A percentile compares a stretch with the other conserved stretches of the same genome.
Evolutionary conservation across 1,139 yeast genomes (phyloP).

Genomic region (Debaryomycetaceae sp.): DNA sequence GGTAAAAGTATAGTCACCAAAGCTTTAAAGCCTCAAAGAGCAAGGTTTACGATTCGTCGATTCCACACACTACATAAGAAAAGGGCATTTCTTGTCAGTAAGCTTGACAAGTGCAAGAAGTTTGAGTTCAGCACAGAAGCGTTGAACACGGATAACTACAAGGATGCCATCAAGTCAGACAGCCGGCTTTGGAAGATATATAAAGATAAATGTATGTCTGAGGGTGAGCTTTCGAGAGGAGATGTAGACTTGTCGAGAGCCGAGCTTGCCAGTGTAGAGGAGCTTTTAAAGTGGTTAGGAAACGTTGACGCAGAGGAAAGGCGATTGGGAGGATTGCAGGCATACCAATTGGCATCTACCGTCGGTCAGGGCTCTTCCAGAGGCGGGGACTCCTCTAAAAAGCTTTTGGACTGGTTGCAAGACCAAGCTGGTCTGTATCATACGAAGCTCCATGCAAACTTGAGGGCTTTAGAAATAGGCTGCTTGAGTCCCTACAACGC

Average conservation of each 20-base stretch:
- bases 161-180: constrained; percentile 6
- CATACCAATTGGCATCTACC: constrained; percentile 84
- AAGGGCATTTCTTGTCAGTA: constrained; percentile 33
- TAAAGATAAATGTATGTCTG: constrained; percentile 2
- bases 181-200: constrained; percentile 2
- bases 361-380: constrained; percentile 73
- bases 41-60: constrained; percentile 64
- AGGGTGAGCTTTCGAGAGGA: constrained; percentile 8
- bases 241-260: constrained; percentile 17
- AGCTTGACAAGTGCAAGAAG: constrained; percentile 10
- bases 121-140: constrained; percentile 14
- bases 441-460: constrained; percentile 12
- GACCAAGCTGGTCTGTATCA: constrained; percentile 4
- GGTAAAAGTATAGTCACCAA: constrained; percentile 18
- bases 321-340: constrained; percentile 63
- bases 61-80: constrained; percentile 62
- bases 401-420: constrained; percentile 65
- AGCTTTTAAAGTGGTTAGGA: constrained; percentile 35
- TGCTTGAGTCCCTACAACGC: constrained; percentile 65
- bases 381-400: constrained; percentile 89
- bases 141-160: constrained; percentile 25
- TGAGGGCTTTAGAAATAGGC: constrained; percentile 74
- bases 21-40: constrained; percentile 60
- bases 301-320: constrained; percentile 58
- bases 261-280: constrained; percentile 13